Base-by-base conservation (phyloP, 2,329 filamentous ascomycete species). In the Arthrobotrys conoides region DNA sequence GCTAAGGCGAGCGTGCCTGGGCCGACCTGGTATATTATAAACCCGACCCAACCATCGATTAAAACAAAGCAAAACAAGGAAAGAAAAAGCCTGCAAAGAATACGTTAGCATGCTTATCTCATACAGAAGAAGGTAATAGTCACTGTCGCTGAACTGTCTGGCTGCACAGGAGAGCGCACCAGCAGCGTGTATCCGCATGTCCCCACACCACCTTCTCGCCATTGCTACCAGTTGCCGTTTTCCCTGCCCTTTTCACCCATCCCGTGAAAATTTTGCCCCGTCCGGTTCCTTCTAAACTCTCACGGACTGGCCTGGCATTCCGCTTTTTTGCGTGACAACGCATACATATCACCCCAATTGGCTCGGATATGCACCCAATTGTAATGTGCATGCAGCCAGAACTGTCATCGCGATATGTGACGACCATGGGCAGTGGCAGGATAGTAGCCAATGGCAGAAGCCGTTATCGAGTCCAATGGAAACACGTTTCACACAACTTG, bases 331-430 rank as follows among this genome's bases (percentile, higher is more conserved):
- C 61, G 18, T 49, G 73, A 78, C 75, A 78, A 78, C 75, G 75
- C 75, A 78, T 71, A 72, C 75, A 78, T 78, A 30, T 64, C 48
- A 27, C 38, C 59, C 24, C 75, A 78, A 78, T 78, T 78, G 75
- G 75, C 68, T 78, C 75, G 75, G 68, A 55, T 78, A 78, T 78
- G 68, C 63, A 59, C 48, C 73, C 75, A 78, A 78, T 78, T 53
- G 67, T n/a, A 71, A 72, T 61, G 61, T 61, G 70, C 70, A 73
- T 66, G 70, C 70, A 61, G 41, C 61, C 61, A 67, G 27, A 51
- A 61, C 49, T 66, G 51, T 55, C 63, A 73, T 46, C 44, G 30
- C 61, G 51, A 66, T 64, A 65, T 59, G 61, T 65, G 70, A 59
- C 70, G 61, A 67, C n/a, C 51, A 53, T 64, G 61, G 61, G 18